These are phyloP conservation scores for Knufia fluminis DNA, from an alignment of 2,329 filamentous ascomycete genomes.

Conservation along the genomic window DNA sequence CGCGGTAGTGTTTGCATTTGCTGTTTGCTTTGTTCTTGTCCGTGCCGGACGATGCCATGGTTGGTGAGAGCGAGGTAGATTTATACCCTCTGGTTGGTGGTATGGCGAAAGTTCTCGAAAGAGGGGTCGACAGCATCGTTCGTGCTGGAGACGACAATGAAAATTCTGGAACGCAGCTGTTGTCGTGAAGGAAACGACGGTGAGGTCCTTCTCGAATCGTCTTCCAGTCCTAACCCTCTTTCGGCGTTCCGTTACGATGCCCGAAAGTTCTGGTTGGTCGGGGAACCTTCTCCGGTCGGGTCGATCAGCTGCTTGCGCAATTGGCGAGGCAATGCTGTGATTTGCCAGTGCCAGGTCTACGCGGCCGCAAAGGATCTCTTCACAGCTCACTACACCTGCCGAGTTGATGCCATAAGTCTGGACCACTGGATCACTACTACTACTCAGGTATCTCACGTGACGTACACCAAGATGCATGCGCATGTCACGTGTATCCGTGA, in stretches of 20 bases:
- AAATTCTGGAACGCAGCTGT: slow-evolving; percentile 8
- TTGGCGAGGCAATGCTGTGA: too few relatives aligned
- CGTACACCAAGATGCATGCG: too few relatives aligned
- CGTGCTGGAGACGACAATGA: slow-evolving; percentile 7
- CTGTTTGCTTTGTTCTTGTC: slow-evolving; percentile 11
- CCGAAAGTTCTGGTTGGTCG: slow-evolving; percentile 2
- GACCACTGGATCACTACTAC: too few relatives aligned
- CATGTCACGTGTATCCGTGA: too few relatives aligned
- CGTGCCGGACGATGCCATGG: slow-evolving; percentile 1
- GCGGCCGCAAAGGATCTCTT: too few relatives aligned
- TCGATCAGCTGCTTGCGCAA: background rate
- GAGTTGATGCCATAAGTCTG: too few relatives aligned
- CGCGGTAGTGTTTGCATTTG: slow-evolving; percentile 11
- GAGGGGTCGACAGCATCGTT: too few relatives aligned
- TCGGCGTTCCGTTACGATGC: background rate
- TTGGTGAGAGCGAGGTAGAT: slow-evolving; percentile 1
- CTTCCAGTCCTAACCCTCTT: background rate
- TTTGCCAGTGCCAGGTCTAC: too few relatives aligned
- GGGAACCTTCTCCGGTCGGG: background rate
- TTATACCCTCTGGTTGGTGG: slow-evolving; percentile 13
- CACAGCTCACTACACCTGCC: too few relatives aligned
- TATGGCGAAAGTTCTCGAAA: too few relatives aligned
- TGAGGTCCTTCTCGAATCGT: background rate
- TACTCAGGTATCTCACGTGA: too few relatives aligned
- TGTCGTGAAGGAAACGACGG: background rate